Evolutionary conservation across 495 filamentous ascomycete species (phyloP), one percentile per base, ranked within the genome.

Genomic region (Oidiodendron maius): DNA sequence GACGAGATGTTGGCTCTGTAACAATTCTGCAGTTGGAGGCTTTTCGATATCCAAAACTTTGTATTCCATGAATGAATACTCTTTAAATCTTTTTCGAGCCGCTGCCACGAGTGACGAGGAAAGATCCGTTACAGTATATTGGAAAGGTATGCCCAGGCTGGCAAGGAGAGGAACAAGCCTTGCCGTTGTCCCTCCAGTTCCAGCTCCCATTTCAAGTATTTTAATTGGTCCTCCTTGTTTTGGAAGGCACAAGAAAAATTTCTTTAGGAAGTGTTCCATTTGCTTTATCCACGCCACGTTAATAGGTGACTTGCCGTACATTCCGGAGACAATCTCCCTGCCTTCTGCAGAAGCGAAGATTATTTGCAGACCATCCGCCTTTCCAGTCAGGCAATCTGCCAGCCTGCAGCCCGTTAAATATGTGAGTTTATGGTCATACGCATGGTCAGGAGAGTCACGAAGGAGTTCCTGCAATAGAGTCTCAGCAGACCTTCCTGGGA

Each of bases 91-190:
- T 34, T 76, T 67, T 37, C 62, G 55, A 0, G 76, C 77, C 16
- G 61, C 52, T 3, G 60, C 61, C 49, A 82, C 72, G 58, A 81
- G 80, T 48, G 38, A 44, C n/a, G 66, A 48, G 0, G 70, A 73
- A 36, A 80, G 65, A 48, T 82, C 71, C 2, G 78, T 79, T 56
- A 66, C 81, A 0, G 58, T 62, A 42, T 72, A 75, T 43, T 49
- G 44, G 30, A 56, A 21, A 67, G 69, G 18, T 73, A 70, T 22
- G 18, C 30, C 13, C 10, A 42, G 26, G 1, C 32, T 41, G 3
- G 17, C 41, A 4, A 55, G 17, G 53, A 54, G 38, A 1, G 40
- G 26, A n/a, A 59, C 24, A 26, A 70, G 30, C 0, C 18, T 4
- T 38, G 68, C 44, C 0, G 71, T 72, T 0, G 64, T 58, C n/a